A percentile compares a stretch with the other conserved stretches of the same genome.
Evolutionary conservation across 805 yeast species (phyloP).

Genomic region (Ogataea wickerhamii): DNA sequence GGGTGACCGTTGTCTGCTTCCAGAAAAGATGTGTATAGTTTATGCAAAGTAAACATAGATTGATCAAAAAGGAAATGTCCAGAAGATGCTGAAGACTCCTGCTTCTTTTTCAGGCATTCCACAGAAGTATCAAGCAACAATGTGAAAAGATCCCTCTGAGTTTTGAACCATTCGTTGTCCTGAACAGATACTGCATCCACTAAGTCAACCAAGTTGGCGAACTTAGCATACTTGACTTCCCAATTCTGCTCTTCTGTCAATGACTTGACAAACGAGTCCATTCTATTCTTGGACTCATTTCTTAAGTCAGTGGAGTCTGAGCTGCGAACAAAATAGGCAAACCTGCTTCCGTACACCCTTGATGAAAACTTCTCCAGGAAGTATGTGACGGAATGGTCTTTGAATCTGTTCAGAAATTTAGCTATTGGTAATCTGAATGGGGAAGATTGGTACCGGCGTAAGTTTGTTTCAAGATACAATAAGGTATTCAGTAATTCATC

Average conservation of each 20-base stretch:
- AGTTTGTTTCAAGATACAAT: constrained; percentile 71
- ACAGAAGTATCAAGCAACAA: constrained; percentile 41
- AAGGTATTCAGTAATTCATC: constrained; percentile 79
- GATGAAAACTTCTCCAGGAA: constrained; percentile 64
- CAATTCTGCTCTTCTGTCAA: constrained; percentile 45
- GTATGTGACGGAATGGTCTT: constrained; percentile 67
- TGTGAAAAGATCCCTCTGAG: constrained; percentile 44
- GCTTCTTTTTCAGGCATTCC: constrained; percentile 41
- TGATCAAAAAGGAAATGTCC: constrained; percentile 70
- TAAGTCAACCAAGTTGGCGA: constrained; percentile 71
- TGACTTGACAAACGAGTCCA: constrained; percentile 45
- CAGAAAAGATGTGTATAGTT: constrained; percentile 36
- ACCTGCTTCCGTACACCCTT: constrained; percentile 60
- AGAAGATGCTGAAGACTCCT: constrained; percentile 46
- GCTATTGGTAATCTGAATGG: constrained; percentile 93
- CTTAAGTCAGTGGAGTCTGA: constrained; percentile 57
- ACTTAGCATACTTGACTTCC: constrained; percentile 56
- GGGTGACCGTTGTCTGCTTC: constrained; percentile 13
- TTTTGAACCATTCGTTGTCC: constrained; percentile 52
- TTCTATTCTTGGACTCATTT: constrained; percentile 48
- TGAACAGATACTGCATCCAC: constrained; percentile 47
- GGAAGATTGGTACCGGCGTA: constrained; percentile 80
- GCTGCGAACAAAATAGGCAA: constrained; percentile 60
- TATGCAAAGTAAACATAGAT: constrained; percentile 61
- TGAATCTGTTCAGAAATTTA: constrained; percentile 77